A percentile compares a stretch with the other conserved stretches of the same genome.
These are phyloP conservation scores for Jatropha curcas DNA, from an alignment of 345 rosid species.

Conservation along the genomic window DNA sequence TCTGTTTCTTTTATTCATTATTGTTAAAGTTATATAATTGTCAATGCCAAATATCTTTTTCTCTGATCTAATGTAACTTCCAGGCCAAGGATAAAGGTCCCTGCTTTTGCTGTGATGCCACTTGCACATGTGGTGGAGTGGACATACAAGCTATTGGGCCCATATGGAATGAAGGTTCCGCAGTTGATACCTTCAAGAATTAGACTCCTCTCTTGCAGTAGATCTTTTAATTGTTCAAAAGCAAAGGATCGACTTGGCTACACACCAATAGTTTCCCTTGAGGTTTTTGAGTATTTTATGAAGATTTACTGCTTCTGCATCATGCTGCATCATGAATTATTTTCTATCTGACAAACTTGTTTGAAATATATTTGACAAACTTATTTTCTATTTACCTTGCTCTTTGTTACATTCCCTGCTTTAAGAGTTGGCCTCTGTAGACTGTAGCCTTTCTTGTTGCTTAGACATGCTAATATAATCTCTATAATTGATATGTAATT, in stretches of 20 bases:
- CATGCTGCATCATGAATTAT: background rate
- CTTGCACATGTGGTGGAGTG: constrained; percentile 71
- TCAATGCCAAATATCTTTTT: constrained; percentile 18
- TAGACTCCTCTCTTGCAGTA: constrained; percentile 77
- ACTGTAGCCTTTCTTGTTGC: background rate
- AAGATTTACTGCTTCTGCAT: constrained; percentile 2
- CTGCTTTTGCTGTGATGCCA: constrained; percentile 76
- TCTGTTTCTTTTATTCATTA: background rate
- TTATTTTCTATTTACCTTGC: too few species aligned
- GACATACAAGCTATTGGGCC: constrained; percentile 65
- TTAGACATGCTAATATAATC: background rate
- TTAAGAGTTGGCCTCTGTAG: background rate
- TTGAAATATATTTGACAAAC: background rate
- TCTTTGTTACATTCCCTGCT: background rate
- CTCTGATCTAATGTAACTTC: constrained; percentile 35
- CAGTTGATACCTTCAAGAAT: constrained; percentile 90
- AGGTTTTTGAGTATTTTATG: constrained; percentile 50
- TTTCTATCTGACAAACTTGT: constrained; percentile 12
- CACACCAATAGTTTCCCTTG: constrained; percentile 66
- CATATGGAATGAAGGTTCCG: constrained; percentile 86
- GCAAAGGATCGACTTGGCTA: constrained; percentile 88
- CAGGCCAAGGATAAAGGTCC: constrained; percentile 92
- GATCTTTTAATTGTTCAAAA: constrained; percentile 73
- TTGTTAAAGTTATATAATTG: background rate
- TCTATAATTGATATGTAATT: background rate